Conservation (phyloP, 768 basidiomycete genomes). For the Tulasnella sp. region DNA sequence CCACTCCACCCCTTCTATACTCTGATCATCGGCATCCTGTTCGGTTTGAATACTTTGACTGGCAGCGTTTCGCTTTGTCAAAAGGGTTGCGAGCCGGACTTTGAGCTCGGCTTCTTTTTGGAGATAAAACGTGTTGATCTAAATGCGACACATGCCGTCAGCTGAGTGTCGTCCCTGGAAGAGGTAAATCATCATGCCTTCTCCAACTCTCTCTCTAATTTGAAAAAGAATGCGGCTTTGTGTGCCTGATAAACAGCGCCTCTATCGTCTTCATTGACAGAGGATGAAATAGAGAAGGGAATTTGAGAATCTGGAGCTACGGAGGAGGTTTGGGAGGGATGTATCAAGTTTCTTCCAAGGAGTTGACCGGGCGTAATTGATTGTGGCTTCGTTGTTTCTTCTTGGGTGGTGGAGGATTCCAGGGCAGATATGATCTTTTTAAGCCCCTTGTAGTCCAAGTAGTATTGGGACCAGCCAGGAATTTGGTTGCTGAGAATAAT, state of each 20-base stretch:
- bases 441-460: constrained; percentile 96
- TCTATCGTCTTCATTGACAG: constrained; percentile 54
- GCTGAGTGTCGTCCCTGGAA: background rate
- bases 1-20: constrained; percentile 73
- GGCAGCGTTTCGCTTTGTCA: constrained; percentile 84
- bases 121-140: constrained; percentile 98
- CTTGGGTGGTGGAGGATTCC: constrained; percentile 8
- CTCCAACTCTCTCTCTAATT: constrained; percentile 90
- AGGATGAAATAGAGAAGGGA: constrained; percentile 32
- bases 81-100: constrained; percentile 77
- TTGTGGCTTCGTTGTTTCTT: constrained; percentile 14
- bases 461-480: constrained; percentile 90
- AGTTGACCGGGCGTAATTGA: constrained; percentile 12
- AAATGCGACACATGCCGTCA: constrained; percentile 2
- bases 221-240: constrained; percentile 98
- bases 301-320: constrained; percentile 44
- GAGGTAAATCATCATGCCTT: constrained; percentile 46
- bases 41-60: constrained; percentile 61
- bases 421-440: constrained; percentile 98
- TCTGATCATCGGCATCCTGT: constrained; percentile 38
- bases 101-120: constrained; percentile 94
- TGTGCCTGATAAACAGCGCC: constrained; percentile 85
- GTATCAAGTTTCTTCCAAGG: constrained; percentile 16
- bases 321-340: constrained; percentile 21
- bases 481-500: constrained; percentile 92